Base-by-base conservation (phyloP, 805 yeast genomes). In the Yarrowia sp. region DNA sequence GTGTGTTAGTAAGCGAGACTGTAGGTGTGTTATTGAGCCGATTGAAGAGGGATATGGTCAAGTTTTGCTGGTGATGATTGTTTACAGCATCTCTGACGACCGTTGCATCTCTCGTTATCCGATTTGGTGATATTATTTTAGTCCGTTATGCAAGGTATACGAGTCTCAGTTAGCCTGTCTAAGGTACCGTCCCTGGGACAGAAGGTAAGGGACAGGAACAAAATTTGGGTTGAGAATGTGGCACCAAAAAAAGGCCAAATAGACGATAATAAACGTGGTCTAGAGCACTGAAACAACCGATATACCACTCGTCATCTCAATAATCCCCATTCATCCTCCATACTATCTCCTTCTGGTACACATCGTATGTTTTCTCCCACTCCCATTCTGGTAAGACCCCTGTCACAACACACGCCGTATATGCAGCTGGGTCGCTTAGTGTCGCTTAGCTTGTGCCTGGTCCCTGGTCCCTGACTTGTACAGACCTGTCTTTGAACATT, bases 381-480 rank as follows among this genome's bases (percentile, higher is more conserved):
- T 26, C 32, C 32, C 32, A 26, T 26, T 26, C 32, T 26, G 32
- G 32, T 5, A 26, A 26, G 32, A 26, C 50, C 35, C 50, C 36
- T 22, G 50, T 19, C 10, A 22, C 32, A 5, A 22, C 42, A 35
- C 16, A 26, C 42, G 9, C 16, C 26, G 56, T 5, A 3, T 45
- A 45, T 45, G 49, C 49, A 45, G 14, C 49, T 22, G 26, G 26
- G 12, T 45, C 32, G 32, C 32, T 26, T 26, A 3, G 7, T 26
- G 32, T 26, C 32, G 32, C 32, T 26, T 26, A 26, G 32, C 32
- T 19, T 19, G 32, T 26, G 7, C 7, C 32, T 19, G 10, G 56
- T 50, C 42, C 56, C 56, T 50, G 56, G 56, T 50, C 56, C 56
- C 56, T 50, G 56, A 50, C n/a, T 50, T 2, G 26, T 8, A 38